Evolutionary conservation across 306 rosid species (phyloP).

Genomic region (Gastrolobium bilobum): DNA sequence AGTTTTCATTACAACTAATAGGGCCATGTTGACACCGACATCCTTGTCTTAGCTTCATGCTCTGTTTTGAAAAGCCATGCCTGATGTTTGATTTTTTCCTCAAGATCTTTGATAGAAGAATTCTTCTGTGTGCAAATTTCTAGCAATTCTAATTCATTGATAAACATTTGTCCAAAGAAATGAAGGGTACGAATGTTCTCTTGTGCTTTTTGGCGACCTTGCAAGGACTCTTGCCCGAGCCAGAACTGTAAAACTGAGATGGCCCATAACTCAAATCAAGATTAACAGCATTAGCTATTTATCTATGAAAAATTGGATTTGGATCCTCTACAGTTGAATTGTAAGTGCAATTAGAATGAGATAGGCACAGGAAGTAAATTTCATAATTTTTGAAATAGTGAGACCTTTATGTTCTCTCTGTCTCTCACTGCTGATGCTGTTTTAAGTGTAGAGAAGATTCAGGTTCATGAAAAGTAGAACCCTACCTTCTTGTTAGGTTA

Average conservation of each 20-base stretch:
- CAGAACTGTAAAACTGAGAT: not conserved
- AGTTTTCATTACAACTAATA: slow-evolving; percentile 37
- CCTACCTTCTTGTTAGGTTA: no score
- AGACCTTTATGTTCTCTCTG: not conserved
- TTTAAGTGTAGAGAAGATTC: not conserved
- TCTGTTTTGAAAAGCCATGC: slow-evolving; percentile 3
- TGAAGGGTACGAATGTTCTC: no score
- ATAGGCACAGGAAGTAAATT: not conserved
- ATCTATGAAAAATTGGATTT: not conserved
- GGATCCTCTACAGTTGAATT: not conserved
- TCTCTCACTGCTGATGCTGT: not conserved
- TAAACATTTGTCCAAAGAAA: slow-evolving; percentile 20
- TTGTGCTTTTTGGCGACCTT: not conserved
- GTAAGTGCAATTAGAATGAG: not conserved
- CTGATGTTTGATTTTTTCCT: slow-evolving; percentile 35
- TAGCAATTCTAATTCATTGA: slow-evolving; percentile 41
- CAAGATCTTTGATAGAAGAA: slow-evolving; percentile 36
- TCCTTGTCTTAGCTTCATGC: slow-evolving; percentile 20
- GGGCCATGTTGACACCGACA: slow-evolving; percentile 37
- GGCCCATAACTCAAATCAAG: not conserved
- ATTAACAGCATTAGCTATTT: not conserved
- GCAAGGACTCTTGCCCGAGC: not conserved
- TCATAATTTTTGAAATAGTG: not conserved
- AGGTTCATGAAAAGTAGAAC: not conserved
- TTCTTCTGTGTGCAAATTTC: slow-evolving; percentile 21